Conservation (phyloP, 768 basidiomycete genomes). For the Aureoboletus auriporus region DNA sequence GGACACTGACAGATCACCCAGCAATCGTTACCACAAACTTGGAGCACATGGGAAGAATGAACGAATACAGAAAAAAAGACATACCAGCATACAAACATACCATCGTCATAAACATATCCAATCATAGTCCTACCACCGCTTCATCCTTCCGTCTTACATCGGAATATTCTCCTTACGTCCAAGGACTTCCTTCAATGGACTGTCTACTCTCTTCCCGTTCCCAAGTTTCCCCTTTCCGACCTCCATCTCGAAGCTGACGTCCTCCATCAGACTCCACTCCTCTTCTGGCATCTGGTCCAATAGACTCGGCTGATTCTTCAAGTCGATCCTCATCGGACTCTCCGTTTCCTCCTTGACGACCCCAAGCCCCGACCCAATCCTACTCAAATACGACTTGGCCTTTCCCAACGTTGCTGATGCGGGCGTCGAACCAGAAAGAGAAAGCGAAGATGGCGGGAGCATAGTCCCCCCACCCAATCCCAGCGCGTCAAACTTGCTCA, state of each 20-base stretch:
- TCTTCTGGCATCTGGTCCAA: slow-evolving; percentile 60
- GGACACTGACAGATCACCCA: background rate
- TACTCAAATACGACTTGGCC: slow-evolving; percentile 49
- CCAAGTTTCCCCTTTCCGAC: slow-evolving; percentile 17
- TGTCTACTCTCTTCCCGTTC: slow-evolving; percentile 31
- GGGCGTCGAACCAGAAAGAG: slow-evolving; percentile 2
- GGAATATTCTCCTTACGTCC: slow-evolving; percentile 28
- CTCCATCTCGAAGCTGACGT: slow-evolving; percentile 53
- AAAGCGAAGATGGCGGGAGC: slow-evolving; percentile 28
- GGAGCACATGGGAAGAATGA: background rate
- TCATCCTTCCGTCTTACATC: slow-evolving; percentile 5
- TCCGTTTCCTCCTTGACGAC: slow-evolving; percentile 31
- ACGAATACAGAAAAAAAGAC: background rate
- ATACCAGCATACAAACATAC: background rate
- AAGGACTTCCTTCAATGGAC: slow-evolving; percentile 24
- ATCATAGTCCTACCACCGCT: background rate
- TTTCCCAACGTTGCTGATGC: slow-evolving; percentile 28
- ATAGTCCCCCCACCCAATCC: slow-evolving; percentile 43
- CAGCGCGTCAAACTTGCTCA: slow-evolving; percentile 75
- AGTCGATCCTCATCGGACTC: slow-evolving; percentile 52
- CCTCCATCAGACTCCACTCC: slow-evolving; percentile 42
- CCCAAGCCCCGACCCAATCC: slow-evolving; percentile 22
- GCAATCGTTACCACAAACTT: background rate
- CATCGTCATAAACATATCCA: background rate
- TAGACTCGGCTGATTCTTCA: slow-evolving; percentile 45